Evolutionary conservation across 2,329 filamentous ascomycete species (phyloP).

Genomic region (Nothomitra cinnamomea): DNA sequence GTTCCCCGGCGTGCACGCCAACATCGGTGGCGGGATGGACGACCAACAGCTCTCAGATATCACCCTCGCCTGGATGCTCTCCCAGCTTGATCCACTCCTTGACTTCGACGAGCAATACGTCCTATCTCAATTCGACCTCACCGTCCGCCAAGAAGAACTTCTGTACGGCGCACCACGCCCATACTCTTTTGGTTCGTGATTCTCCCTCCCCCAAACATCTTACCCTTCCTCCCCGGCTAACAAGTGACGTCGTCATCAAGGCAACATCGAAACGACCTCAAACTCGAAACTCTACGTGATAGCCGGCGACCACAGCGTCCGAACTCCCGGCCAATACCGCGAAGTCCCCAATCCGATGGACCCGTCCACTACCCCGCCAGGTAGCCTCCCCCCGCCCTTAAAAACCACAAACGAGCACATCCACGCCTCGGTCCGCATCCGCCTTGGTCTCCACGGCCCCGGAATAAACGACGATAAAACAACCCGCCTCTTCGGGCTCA

Average conservation of each 20-base stretch:
- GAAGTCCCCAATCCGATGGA: not conserved
- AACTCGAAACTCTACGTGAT: not conserved
- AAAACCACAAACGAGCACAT: conserved; percentile 17
- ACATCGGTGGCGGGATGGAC: conserved; percentile 27
- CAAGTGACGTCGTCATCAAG: too few species aligned
- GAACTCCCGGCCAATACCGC: conserved; percentile 3
- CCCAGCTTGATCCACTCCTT: conserved; percentile 25
- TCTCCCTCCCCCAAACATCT: too few species aligned
- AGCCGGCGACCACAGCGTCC: not conserved
- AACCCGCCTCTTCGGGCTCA: not conserved
- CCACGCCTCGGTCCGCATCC: conserved; percentile 14
- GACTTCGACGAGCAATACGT: conserved; percentile 31
- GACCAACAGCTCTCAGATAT: conserved; percentile 26
- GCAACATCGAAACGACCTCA: not conserved
- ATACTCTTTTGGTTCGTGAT: too few species aligned
- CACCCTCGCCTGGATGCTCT: conserved; percentile 39
- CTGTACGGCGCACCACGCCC: not conserved
- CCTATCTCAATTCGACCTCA: conserved; percentile 21
- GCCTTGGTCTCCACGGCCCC: conserved; percentile 9
- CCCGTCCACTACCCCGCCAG: too few species aligned
- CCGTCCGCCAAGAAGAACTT: not conserved
- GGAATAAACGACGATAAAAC: not conserved
- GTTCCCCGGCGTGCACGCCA: conserved; percentile 30
- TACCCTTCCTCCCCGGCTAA: too few species aligned
- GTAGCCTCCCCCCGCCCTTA: too few species aligned